These are phyloP conservation scores for Carpinus viminea DNA, from an alignment of 306 rosid genomes.

Conservation along the genomic window DNA sequence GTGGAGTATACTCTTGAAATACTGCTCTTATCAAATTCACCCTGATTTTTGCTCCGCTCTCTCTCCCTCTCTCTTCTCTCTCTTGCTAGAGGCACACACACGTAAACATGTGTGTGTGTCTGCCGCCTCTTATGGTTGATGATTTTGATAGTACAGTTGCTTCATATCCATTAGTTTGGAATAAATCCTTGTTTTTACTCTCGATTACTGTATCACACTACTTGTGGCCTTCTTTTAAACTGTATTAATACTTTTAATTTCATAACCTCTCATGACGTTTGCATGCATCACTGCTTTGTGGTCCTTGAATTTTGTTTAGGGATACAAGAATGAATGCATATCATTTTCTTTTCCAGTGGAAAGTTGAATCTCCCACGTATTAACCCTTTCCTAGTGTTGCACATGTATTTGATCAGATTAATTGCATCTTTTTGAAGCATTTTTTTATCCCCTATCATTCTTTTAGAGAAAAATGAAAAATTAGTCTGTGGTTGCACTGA, in stretches of 20 bases:
- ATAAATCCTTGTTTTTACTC: not conserved
- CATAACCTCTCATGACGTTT: not conserved
- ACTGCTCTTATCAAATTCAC: not conserved
- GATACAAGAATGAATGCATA: not conserved
- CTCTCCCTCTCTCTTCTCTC: not conserved
- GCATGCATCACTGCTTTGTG: not conserved
- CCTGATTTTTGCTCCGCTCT: not conserved
- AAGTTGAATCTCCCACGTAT: not conserved
- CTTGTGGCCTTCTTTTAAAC: not conserved
- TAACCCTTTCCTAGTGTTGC: not conserved
- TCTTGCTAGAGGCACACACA: not conserved
- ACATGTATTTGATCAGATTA: not conserved
- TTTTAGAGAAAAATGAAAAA: too few species aligned
- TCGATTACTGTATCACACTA: not conserved
- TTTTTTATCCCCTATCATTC: not conserved
- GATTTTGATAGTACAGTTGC: not conserved
- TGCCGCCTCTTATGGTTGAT: not conserved
- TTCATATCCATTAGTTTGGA: not conserved
- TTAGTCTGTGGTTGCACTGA: too few species aligned
- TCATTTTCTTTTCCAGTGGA: not conserved
- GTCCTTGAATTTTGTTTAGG: not conserved
- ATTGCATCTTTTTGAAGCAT: not conserved
- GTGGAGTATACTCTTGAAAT: not conserved
- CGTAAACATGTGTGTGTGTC: not conserved
- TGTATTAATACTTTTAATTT: not conserved